Conservation (phyloP, 164 flowering plant species). For the Magnolia sinica region DNA sequence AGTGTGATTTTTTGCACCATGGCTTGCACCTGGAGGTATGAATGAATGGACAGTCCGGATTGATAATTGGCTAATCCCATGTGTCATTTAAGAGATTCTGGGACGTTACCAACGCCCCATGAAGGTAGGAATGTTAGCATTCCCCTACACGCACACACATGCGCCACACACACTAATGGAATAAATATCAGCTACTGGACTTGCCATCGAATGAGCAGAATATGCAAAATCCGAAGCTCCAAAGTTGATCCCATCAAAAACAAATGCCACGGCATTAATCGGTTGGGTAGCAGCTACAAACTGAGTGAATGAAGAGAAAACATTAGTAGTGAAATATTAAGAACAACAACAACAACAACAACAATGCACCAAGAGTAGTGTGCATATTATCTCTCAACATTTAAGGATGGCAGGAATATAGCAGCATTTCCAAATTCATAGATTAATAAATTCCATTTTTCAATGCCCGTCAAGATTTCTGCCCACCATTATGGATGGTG, state of each 20-base stretch:
- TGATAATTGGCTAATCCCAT: too few relatives aligned
- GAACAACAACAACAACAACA: neutral
- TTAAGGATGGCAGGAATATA: neutral
- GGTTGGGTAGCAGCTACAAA: slow-evolving; percentile 88
- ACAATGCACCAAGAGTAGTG: neutral
- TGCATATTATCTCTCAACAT: neutral
- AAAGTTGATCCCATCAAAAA: slow-evolving; percentile 80
- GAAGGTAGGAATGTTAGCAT: too few relatives aligned
- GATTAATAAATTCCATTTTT: neutral
- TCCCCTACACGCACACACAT: neutral
- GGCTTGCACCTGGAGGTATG: too few relatives aligned
- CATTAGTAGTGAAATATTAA: neutral
- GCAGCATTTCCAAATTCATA: neutral
- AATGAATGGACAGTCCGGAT: too few relatives aligned
- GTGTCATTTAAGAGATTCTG: too few relatives aligned
- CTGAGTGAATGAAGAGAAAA: slow-evolving; percentile 32
- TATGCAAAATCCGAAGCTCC: slow-evolving; percentile 91
- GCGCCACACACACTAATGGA: neutral
- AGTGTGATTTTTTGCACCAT: too few relatives aligned
- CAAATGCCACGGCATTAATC: slow-evolving; percentile 78
- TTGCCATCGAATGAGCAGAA: slow-evolving; percentile 77
- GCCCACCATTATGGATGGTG: neutral
- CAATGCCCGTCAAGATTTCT: neutral
- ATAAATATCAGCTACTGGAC: slow-evolving; percentile 10
- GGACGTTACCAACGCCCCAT: too few relatives aligned